Base-by-base conservation (phyloP, 495 filamentous ascomycete species). In the Cryomyces minteri region DNA sequence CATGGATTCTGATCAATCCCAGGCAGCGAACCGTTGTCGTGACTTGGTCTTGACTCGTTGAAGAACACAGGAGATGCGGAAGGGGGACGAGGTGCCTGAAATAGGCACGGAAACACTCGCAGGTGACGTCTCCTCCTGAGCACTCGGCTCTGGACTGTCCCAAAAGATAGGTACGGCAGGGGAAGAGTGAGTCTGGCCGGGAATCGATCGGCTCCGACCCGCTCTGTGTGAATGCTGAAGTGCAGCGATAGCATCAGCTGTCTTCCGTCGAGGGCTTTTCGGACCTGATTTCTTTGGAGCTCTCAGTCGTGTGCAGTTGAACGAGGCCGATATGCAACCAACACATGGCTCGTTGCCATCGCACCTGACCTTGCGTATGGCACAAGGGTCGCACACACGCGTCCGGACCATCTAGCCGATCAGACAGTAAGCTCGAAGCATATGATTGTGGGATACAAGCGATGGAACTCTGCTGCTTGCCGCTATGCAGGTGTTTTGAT, bases 311-410 rank as follows among this genome's bases (percentile, higher is more conserved):
- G 50, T 53, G 47, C 50, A 53, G 29, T 43, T 47, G 41, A 47
- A 49, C 11, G 47, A 46, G 11, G 50, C 50, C 5, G 50, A 41
- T 4, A n/a, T 34, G 32, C 50, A 53, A 10, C 50, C 41, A 10
- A 43, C 44, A 31, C 50, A 53, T 0, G 50, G 50, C 6, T 43
- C 38, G 33, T 47, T 42, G 29, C 50, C 50, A 30, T 53, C 47
- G 28, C 50, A 53, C 29, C 44, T 31, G 6, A 53, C 43, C 41
- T 53, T 53, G 32, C 50, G 46, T 7, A 53, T 47, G n/a, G 50
- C 48, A 39, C 50, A 53, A 14, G 50, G 43, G 40, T 53, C 50
- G 36, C 50, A 53, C 1, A 45, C 50, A 34, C 46, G 9, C 8
- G 11, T 41, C 28, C 25, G 1, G 8, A 9, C 28, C 40, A 41